Conservation (phyloP, 352 stramenopile species). For the Phytopythium montanum region DNA sequence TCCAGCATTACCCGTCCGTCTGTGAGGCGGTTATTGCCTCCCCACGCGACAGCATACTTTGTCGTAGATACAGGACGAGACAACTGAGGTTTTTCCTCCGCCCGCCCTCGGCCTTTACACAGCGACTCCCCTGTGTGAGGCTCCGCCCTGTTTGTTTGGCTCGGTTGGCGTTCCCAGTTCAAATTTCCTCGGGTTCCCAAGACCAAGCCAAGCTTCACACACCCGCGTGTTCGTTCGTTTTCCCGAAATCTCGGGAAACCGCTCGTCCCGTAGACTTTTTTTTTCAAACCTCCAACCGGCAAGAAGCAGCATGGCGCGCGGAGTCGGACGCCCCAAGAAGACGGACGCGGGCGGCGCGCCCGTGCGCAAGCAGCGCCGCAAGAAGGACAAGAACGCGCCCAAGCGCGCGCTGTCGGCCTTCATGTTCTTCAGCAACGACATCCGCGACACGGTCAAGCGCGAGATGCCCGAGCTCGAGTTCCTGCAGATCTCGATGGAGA, state of each 20-base stretch:
- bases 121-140: not conserved
- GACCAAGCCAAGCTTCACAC: constrained; percentile 27
- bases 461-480: constrained; percentile 86
- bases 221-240: constrained; percentile 7
- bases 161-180: constrained; percentile 41
- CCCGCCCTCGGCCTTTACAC: not conserved
- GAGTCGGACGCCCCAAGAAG: constrained; percentile 69
- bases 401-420: constrained; percentile 89
- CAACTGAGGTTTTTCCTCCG: constrained; percentile 14
- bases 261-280: constrained; percentile 6
- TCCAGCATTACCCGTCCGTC: not conserved
- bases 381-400: constrained; percentile 91
- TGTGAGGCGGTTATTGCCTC: not conserved
- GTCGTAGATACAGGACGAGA: not conserved
- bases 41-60: not conserved
- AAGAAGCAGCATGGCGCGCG: constrained; percentile 58
- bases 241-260: constrained; percentile 21
- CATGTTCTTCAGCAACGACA: constrained; percentile 91
- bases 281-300: constrained; percentile 15
- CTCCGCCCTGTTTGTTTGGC: constrained; percentile 21
- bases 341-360: constrained; percentile 42
- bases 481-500: constrained; percentile 84
- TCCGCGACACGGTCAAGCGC: constrained; percentile 86
- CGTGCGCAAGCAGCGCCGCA: constrained; percentile 79
- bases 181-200: constrained; percentile 52